phyloP scores from a whole-genome alignment of 257 asterid species.

The Fraxinus cuspidata region DNA sequence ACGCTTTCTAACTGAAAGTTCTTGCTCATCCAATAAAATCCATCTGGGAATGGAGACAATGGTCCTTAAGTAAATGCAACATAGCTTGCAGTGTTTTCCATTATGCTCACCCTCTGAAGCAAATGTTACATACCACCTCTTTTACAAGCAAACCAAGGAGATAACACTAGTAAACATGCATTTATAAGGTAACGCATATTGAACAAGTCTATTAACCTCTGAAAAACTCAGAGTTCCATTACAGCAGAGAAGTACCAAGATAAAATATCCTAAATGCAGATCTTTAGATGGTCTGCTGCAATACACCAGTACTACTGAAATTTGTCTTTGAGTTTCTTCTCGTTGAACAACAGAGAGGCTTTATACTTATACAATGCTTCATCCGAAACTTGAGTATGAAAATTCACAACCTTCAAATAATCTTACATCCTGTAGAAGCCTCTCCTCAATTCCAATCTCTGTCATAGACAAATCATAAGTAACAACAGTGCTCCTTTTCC shows the following conservation, averaged over 20 bases:
- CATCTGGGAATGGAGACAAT: slow-evolving; percentile 10
- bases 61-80: slow-evolving; percentile 30
- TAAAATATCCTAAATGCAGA: slow-evolving; percentile 29
- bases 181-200: slow-evolving; percentile 29
- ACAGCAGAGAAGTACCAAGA: slow-evolving; percentile 46
- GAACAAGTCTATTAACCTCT: slow-evolving; percentile 34
- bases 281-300: slow-evolving; percentile 27
- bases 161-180: slow-evolving; percentile 33
- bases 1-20: slow-evolving; percentile 11
- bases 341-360: slow-evolving; percentile 25
- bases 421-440: slow-evolving; percentile 48
- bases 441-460: slow-evolving; percentile 47
- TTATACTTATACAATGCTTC: slow-evolving; percentile 33
- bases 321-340: slow-evolving; percentile 23
- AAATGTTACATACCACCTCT: slow-evolving; percentile 25
- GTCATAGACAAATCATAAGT: slow-evolving; percentile 43
- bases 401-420: slow-evolving; percentile 31
- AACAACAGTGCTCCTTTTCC: slow-evolving; percentile 36
- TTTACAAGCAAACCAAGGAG: slow-evolving; percentile 28
- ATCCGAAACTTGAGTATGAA: slow-evolving; percentile 29
- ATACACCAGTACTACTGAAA: slow-evolving; percentile 20
- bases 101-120: slow-evolving; percentile 32
- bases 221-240: slow-evolving; percentile 36
- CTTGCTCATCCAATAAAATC: slow-evolving; percentile 32
- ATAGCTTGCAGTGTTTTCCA: slow-evolving; percentile 33